Evolutionary conservation across 179 eudicot genomes (phyloP).

Genomic region (Silene vulgaris): DNA sequence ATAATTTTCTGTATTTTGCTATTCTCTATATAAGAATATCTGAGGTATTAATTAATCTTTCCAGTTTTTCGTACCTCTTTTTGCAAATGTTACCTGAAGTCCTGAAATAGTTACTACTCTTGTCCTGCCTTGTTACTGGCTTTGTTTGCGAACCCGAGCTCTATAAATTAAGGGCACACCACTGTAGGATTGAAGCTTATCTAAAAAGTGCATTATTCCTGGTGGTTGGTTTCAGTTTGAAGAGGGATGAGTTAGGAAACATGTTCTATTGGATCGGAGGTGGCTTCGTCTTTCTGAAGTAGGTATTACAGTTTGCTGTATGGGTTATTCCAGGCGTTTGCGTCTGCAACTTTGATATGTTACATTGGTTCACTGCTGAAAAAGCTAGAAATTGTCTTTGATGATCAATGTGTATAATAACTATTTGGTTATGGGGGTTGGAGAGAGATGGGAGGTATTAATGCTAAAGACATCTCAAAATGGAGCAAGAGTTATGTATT

Average conservation of each 20-base stretch:
- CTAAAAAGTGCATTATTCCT: neutral
- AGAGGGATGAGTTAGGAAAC: neutral
- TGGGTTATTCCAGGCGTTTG: neutral
- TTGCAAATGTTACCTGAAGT: neutral
- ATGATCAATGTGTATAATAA: neutral
- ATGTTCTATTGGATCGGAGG: slow-evolving; percentile 7
- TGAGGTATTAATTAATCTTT: neutral
- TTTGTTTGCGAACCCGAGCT: neutral
- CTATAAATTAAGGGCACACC: neutral
- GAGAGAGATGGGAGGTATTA: neutral
- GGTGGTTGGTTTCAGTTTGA: neutral
- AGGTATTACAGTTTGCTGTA: neutral
- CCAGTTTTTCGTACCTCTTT: neutral
- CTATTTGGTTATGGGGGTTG: neutral
- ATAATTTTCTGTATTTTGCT: neutral
- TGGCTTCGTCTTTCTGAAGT: slow-evolving; percentile 5
- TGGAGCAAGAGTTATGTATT: neutral
- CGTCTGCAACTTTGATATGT: slow-evolving; percentile 4
- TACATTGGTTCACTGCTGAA: slow-evolving; percentile 1
- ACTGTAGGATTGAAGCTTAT: neutral
- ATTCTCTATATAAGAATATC: neutral
- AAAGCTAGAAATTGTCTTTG: neutral
- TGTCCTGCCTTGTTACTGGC: neutral
- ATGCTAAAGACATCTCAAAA: neutral
- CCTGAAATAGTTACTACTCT: neutral